These are phyloP conservation scores for Sistotremastrum suecicum DNA, from an alignment of 768 basidiomycete species.

Conservation along the genomic window DNA sequence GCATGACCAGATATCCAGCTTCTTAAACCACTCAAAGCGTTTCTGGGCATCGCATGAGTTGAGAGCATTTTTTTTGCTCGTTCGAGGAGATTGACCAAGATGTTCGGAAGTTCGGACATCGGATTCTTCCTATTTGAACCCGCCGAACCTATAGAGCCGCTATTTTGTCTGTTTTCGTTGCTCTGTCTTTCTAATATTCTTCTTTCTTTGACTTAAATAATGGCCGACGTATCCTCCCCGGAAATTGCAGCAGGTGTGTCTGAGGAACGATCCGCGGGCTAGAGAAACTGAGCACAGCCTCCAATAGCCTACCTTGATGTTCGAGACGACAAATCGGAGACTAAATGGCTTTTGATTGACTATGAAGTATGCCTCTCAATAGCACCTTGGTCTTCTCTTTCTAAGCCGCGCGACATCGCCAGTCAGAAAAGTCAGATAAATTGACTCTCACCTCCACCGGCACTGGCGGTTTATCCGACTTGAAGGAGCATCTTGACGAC, in stretches of 20 bases:
- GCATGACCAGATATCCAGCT: background rate
- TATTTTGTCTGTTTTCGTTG: background rate
- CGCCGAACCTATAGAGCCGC: constrained; percentile 6
- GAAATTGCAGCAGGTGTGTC: constrained; percentile 54
- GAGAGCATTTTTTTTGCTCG: too few species aligned
- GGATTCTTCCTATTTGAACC: background rate
- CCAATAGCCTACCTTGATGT: constrained; percentile 73
- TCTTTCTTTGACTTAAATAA: constrained; percentile 12
- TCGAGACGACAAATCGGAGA: constrained; percentile 70
- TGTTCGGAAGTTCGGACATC: constrained; percentile 1
- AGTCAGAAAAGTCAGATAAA: constrained; percentile 70
- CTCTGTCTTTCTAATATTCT: background rate
- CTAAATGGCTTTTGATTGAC: constrained; percentile 83
- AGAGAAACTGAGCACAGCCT: constrained; percentile 11
- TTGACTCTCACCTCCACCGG: constrained; percentile 69
- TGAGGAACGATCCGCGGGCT: constrained; percentile 6
- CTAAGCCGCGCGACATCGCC: constrained; percentile 2
- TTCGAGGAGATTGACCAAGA: too few species aligned
- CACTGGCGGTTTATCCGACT: constrained; percentile 63
- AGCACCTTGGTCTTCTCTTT: background rate
- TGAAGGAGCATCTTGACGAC: constrained; percentile 56
- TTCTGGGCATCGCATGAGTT: constrained; percentile 8
- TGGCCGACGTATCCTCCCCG: constrained; percentile 72
- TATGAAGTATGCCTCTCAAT: constrained; percentile 48
- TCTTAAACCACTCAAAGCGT: constrained; percentile 8